Percentiles rank a stretch among this genome's conserved stretches.
Conservation (phyloP, 306 rosid genomes). For the Astragalus glycyphyllos region DNA sequence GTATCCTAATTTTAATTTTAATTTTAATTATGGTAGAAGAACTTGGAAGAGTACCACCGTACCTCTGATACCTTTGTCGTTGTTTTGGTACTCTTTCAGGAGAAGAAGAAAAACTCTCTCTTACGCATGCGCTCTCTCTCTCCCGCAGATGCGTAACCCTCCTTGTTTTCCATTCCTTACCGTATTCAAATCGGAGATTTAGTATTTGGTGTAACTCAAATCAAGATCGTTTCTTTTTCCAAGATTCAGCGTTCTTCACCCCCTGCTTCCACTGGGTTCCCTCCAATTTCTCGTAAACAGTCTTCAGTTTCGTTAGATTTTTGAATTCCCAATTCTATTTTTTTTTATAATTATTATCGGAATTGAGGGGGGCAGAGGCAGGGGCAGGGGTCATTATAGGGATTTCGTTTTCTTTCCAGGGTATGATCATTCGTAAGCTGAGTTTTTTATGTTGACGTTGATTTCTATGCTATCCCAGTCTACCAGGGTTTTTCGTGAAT, state of each 20-base stretch:
- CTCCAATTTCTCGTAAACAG: constrained; percentile 45
- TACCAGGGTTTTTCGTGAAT: constrained; percentile 9
- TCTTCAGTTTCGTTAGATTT: constrained; percentile 38
- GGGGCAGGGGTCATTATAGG: constrained; percentile 35
- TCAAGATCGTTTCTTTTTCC: constrained; percentile 39
- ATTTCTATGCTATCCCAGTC: constrained; percentile 33
- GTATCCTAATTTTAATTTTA: constrained; percentile 28
- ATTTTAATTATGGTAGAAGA: background rate
- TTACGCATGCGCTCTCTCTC: constrained; percentile 24
- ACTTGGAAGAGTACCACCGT: constrained; percentile 34
- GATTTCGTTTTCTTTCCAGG: constrained; percentile 35
- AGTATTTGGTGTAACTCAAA: constrained; percentile 16
- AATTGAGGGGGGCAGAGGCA: constrained; percentile 44
- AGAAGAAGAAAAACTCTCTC: background rate
- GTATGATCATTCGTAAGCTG: constrained; percentile 42
- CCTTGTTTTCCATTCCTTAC: constrained; percentile 20
- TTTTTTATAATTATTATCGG: constrained; percentile 17
- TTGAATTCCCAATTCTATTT: constrained; percentile 42
- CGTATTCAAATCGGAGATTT: constrained; percentile 45
- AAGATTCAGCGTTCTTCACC: constrained; percentile 29
- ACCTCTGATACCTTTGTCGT: constrained; percentile 42
- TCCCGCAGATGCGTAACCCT: constrained; percentile 42
- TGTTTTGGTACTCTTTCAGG: constrained; percentile 30
- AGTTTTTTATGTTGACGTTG: constrained; percentile 32
- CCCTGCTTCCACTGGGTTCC: constrained; percentile 47